Evolutionary conservation across 257 asterid species (phyloP), one percentile per base, ranked within the genome.

Genomic region (Dorcoceras hygrometricum): DNA sequence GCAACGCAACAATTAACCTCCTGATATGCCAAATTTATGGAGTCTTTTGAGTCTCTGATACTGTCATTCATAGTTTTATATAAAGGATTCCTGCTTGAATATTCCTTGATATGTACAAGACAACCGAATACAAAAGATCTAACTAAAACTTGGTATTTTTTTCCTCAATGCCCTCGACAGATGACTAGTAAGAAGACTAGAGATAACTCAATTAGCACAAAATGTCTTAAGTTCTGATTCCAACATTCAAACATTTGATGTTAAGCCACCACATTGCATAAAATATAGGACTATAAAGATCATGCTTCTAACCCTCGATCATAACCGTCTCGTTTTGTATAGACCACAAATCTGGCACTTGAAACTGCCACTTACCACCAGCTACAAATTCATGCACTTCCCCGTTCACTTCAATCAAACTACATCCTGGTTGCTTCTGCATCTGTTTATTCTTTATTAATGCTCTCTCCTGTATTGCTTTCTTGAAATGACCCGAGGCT

Each of bases 311-410:
- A 57, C 24, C 57, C 62, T 20, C 55, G 1, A 31, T 23, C 8
- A 32, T 18, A 7, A 14, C n/a, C 14, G 19, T 14, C 6, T 59
- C 63, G 4, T 63, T 23, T 46, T 62, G 48, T 12, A 75, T 69
- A 50, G 76, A 66, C 60, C 39, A 66, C 43, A 75, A 32, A 11
- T 73, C 78, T 24, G 71, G 63, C 24, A 61, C 39, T 39, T 26
- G 68, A 31, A 66, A 26, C 36, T 80, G 80, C 72, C 76, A 74
- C 29, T 51, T 71, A 20, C 86, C 85, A 63, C 84, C 77, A 6
- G 89, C 80, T 32, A 79, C 60, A 71, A 88, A 90, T 73, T 88
- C 90, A 23, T 83, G 87, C 59, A 90, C 86, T 73, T 80, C 86
- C 10, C 95, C 95, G 66, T 88, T 76, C 75, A 90, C 86, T 74